phyloP scores from a whole-genome alignment of 805 yeast genomes.

The Wickerhamomyces tratensis region DNA sequence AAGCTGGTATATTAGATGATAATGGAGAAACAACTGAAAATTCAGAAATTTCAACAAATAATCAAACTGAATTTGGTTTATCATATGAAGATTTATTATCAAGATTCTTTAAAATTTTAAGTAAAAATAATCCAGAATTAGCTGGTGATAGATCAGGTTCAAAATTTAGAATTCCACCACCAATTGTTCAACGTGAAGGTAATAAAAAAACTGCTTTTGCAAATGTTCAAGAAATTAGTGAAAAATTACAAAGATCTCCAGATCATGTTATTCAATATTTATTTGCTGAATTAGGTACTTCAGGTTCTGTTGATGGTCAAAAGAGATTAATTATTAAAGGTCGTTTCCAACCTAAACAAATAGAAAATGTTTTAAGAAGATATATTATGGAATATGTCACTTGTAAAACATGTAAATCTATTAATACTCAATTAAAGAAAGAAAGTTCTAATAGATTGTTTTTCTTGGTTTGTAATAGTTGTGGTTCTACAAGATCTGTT shows the following conservation, averaged over 20 bases:
- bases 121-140: conserved; percentile 92
- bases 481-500: conserved; percentile 97
- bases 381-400: conserved; percentile 96
- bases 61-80: conserved; percentile 43
- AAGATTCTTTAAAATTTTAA: conserved; percentile 79
- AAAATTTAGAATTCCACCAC: conserved; percentile 95
- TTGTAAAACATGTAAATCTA: conserved; percentile 97
- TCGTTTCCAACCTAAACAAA: conserved; percentile 94
- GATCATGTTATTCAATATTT: conserved; percentile 95
- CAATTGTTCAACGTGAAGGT: conserved; percentile 95
- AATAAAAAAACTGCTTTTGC: conserved; percentile 92
- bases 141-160: conserved; percentile 94
- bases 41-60: conserved; percentile 8
- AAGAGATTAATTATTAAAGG: conserved; percentile 96
- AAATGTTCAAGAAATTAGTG: conserved; percentile 89
- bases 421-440: conserved; percentile 91
- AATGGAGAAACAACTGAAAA: conserved; percentile 6
- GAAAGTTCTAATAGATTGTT: conserved; percentile 94
- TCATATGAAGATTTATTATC: conserved; percentile 71
- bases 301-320: conserved; percentile 98
- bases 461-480: conserved; percentile 94
- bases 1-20: conserved; percentile 73
- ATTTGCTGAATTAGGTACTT: conserved; percentile 98
- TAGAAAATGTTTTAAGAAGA: conserved; percentile 93
- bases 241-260: conserved; percentile 90